Evolutionary conservation across 345 rosid genomes (phyloP).

Genomic region (Lepidium africanum): DNA sequence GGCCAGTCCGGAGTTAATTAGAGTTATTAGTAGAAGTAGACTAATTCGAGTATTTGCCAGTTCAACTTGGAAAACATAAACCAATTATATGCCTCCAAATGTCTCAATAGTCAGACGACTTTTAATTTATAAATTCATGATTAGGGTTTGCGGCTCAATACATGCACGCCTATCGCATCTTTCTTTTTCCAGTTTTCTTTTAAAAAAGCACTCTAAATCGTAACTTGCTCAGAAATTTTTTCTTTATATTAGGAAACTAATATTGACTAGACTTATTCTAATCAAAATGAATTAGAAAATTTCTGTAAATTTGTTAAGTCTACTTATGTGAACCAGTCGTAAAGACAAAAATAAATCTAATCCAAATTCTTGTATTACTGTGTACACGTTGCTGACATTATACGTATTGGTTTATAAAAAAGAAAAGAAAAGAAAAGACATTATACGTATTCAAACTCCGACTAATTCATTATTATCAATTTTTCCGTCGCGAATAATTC

Average conservation of each 20-base stretch:
- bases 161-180: slow-evolving; percentile 26
- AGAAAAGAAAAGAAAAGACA: too few relatives aligned
- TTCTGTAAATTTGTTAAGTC: slow-evolving; percentile 3
- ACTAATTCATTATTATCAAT: background rate
- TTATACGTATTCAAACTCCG: slow-evolving; percentile 2
- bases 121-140: background rate
- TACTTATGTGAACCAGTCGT: slow-evolving; percentile 12
- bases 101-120: slow-evolving; percentile 14
- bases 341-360: background rate
- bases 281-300: background rate
- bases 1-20: slow-evolving; percentile 12
- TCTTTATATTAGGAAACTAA: background rate
- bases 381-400: background rate
- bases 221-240: slow-evolving; percentile 2
- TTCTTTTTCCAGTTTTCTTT: background rate
- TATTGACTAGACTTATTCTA: slow-evolving; percentile 6
- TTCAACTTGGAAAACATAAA: background rate
- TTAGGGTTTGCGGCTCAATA: slow-evolving; percentile 33
- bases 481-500: background rate
- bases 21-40: slow-evolving; percentile 17
- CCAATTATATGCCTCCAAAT: background rate
- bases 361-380: background rate
- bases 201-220: background rate
- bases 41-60: slow-evolving; percentile 15
- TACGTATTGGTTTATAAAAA: too few relatives aligned